phyloP scores from a whole-genome alignment of 257 asterid species.

The Gentiana straminea region DNA sequence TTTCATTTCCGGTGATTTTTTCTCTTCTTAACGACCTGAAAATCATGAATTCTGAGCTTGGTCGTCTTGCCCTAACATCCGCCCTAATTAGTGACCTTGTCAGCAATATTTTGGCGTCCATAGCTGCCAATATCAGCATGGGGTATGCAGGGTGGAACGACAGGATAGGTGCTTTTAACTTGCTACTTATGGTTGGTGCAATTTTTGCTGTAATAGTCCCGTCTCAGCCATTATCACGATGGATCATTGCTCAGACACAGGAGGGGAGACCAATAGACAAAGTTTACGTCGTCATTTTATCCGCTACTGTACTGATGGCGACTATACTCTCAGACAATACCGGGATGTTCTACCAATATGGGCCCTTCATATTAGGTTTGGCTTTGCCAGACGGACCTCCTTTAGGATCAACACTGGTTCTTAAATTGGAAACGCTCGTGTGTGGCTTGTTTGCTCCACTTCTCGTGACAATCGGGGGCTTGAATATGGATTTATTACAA shows the following conservation, averaged over 20 bases:
- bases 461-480: slow-evolving; percentile 53
- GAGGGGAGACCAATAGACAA: slow-evolving; percentile 60
- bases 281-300: slow-evolving; percentile 32
- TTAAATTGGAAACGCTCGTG: slow-evolving; percentile 45
- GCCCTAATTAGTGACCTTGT: slow-evolving; percentile 46
- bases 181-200: slow-evolving; percentile 22
- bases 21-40: slow-evolving; percentile 66
- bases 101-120: slow-evolving; percentile 29
- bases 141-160: slow-evolving; percentile 28
- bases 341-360: slow-evolving; percentile 63
- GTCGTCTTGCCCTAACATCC: slow-evolving; percentile 42
- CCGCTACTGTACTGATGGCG: slow-evolving; percentile 35
- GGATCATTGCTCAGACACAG: slow-evolving; percentile 59
- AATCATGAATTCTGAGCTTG: slow-evolving; percentile 55
- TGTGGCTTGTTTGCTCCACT: slow-evolving; percentile 72
- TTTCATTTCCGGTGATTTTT: slow-evolving; percentile 44
- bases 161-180: slow-evolving; percentile 25
- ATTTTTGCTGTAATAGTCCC: slow-evolving; percentile 33
- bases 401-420: slow-evolving; percentile 67
- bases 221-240: slow-evolving; percentile 38
- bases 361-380: slow-evolving; percentile 65
- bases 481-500: slow-evolving; percentile 49
- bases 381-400: slow-evolving; percentile 88
- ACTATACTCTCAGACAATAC: slow-evolving; percentile 52
- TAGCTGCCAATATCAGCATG: slow-evolving; percentile 32